Evolutionary conservation across 306 rosid species (phyloP).

Genomic region (Gleditsia sinensis): DNA sequence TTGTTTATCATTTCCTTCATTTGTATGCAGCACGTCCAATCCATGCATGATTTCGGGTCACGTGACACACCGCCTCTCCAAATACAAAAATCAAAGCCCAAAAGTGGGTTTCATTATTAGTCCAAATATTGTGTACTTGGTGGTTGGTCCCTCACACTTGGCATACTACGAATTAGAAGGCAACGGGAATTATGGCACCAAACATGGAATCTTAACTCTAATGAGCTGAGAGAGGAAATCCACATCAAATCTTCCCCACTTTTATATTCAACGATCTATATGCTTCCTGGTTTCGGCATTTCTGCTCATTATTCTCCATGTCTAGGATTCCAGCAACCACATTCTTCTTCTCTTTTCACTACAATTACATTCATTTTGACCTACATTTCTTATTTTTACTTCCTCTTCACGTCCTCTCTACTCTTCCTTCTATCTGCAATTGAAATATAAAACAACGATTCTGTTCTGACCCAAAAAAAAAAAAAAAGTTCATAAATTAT

Average conservation of each 20-base stretch:
- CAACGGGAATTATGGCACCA: constrained; percentile 56
- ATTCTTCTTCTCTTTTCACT: neutral
- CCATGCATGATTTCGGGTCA: neutral
- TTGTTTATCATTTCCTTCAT: too few relatives aligned
- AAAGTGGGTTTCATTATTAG: constrained; percentile 23
- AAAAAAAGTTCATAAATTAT: too few relatives aligned
- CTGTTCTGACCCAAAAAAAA: too few relatives aligned
- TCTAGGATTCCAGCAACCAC: too few relatives aligned
- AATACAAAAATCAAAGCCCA: too few relatives aligned
- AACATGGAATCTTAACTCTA: constrained; percentile 35
- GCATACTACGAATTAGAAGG: constrained; percentile 12
- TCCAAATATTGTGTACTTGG: constrained; percentile 20
- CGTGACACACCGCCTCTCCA: neutral
- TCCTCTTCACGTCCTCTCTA: neutral
- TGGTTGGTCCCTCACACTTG: constrained; percentile 42
- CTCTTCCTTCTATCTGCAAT: neutral
- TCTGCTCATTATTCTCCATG: too few relatives aligned
- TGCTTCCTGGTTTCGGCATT: too few relatives aligned
- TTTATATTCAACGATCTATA: neutral
- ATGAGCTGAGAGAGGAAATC: too few relatives aligned
- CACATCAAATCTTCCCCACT: constrained; percentile 35
- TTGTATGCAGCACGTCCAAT: neutral
- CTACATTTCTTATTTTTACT: neutral
- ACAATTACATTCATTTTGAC: too few relatives aligned
- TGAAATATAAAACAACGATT: neutral